Evolutionary conservation across 345 rosid genomes (phyloP).

Genomic region (Combretum micranthum): DNA sequence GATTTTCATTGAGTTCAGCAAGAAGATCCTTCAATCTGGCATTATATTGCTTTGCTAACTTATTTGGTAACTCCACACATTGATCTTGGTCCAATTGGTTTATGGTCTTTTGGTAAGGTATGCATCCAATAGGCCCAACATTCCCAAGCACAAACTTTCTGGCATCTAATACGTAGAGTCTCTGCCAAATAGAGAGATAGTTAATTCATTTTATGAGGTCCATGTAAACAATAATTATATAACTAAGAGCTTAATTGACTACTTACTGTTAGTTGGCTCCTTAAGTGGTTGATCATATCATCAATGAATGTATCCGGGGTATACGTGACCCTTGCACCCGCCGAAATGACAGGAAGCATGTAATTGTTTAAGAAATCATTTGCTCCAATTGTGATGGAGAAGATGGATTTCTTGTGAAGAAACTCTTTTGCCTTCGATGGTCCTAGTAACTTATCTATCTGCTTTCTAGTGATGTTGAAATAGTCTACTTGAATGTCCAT

Average conservation of each 20-base stretch:
- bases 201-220: neutral
- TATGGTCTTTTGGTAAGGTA: slow-evolving; percentile 79
- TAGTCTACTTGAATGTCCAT: slow-evolving; percentile 84
- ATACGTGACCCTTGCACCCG: slow-evolving; percentile 59
- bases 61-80: slow-evolving; percentile 72
- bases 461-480: slow-evolving; percentile 62
- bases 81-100: slow-evolving; percentile 51
- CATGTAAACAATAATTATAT: neutral
- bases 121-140: slow-evolving; percentile 93
- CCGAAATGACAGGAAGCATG: slow-evolving; percentile 71
- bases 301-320: slow-evolving; percentile 66
- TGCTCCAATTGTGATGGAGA: slow-evolving; percentile 78
- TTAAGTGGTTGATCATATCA: slow-evolving; percentile 59
- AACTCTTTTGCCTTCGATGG: slow-evolving; percentile 58
- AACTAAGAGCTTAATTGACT: neutral
- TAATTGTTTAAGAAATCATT: slow-evolving; percentile 92
- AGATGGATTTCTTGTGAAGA: slow-evolving; percentile 42
- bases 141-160: slow-evolving; percentile 83
- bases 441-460: slow-evolving; percentile 62
- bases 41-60: slow-evolving; percentile 67
- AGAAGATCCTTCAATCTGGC: slow-evolving; percentile 52
- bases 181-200: slow-evolving; percentile 25
- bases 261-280: slow-evolving; percentile 53
- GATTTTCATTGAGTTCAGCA: slow-evolving; percentile 43
- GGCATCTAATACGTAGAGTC: slow-evolving; percentile 71